Percentiles rank a stretch among this genome's conserved stretches.
phyloP scores from a whole-genome alignment of 352 stramenopile species.

The Phytophthora cactorum region DNA sequence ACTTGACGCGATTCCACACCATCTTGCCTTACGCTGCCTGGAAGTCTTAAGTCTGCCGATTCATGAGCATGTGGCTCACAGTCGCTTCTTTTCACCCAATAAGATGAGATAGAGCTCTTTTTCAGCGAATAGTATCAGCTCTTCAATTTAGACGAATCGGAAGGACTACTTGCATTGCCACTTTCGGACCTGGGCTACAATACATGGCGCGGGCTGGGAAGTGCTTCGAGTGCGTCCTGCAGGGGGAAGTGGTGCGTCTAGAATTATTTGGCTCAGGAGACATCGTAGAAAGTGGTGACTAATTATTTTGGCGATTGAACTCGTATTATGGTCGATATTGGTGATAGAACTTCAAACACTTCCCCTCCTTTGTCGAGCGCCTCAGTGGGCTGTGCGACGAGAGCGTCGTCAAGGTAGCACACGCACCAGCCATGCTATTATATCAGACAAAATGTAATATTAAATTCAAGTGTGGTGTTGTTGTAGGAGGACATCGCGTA shows the following conservation, averaged over 20 bases:
- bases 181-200: neutral
- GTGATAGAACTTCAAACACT: constrained; percentile 81
- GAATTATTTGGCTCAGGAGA: neutral
- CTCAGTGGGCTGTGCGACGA: constrained; percentile 78
- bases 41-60: constrained; percentile 13
- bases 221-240: constrained; percentile 84
- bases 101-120: neutral
- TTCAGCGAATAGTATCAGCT: constrained; percentile 19
- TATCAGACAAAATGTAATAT: neutral
- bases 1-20: constrained; percentile 87
- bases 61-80: constrained; percentile 23
- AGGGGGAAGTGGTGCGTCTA: constrained; percentile 78
- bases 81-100: constrained; percentile 26
- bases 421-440: neutral
- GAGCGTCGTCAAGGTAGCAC: constrained; percentile 76
- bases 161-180: neutral
- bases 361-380: constrained; percentile 82
- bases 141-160: constrained; percentile 37
- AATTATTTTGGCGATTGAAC: neutral
- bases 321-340: neutral
- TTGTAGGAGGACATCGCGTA: constrained; percentile 83
- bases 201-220: constrained; percentile 76
- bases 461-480: neutral
- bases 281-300: neutral
- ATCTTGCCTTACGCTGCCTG: constrained; percentile 44